phyloP scores from a whole-genome alignment of 2,329 filamentous ascomycete genomes.

The Xylaria polymorpha region DNA sequence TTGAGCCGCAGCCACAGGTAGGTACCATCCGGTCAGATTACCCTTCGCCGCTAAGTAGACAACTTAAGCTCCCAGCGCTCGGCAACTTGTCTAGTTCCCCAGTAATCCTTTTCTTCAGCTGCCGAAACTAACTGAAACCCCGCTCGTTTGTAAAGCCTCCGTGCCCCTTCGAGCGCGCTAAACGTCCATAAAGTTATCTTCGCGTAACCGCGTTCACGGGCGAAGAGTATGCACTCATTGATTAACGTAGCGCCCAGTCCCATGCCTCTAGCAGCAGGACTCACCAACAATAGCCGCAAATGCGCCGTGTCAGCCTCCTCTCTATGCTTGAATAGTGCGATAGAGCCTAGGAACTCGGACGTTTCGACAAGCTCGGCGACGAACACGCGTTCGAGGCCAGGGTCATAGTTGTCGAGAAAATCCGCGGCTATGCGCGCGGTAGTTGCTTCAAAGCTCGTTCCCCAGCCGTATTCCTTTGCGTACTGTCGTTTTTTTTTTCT shows the following conservation, averaged over 20 bases:
- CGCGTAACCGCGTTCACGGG: slow-evolving; percentile 24
- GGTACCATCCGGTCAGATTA: background rate
- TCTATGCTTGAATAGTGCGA: slow-evolving; percentile 28
- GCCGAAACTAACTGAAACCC: slow-evolving; percentile 22
- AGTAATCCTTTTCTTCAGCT: slow-evolving; percentile 19
- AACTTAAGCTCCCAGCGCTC: slow-evolving; percentile 28
- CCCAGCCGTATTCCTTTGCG: slow-evolving; percentile 24
- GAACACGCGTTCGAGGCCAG: slow-evolving; percentile 22
- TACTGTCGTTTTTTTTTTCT: slow-evolving; percentile 18
- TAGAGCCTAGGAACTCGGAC: slow-evolving; percentile 21
- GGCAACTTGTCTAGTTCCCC: slow-evolving; percentile 14
- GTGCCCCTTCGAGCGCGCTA: slow-evolving; percentile 25
- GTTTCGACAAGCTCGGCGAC: slow-evolving; percentile 25
- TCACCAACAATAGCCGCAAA: slow-evolving; percentile 26
- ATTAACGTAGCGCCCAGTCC: slow-evolving; percentile 22
- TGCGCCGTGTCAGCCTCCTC: slow-evolving; percentile 22
- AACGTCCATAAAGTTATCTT: slow-evolving; percentile 32
- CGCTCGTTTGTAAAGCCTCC: slow-evolving; percentile 31
- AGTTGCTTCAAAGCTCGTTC: slow-evolving; percentile 14
- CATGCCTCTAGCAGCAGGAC: slow-evolving; percentile 25
- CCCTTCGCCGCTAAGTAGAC: background rate
- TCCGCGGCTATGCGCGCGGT: slow-evolving; percentile 23
- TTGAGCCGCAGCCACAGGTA: background rate
- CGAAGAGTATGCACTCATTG: slow-evolving; percentile 22
- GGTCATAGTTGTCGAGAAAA: slow-evolving; percentile 29